Conservation (phyloP, 164 flowering plant species). For the Umbilicus rupestris region DNA sequence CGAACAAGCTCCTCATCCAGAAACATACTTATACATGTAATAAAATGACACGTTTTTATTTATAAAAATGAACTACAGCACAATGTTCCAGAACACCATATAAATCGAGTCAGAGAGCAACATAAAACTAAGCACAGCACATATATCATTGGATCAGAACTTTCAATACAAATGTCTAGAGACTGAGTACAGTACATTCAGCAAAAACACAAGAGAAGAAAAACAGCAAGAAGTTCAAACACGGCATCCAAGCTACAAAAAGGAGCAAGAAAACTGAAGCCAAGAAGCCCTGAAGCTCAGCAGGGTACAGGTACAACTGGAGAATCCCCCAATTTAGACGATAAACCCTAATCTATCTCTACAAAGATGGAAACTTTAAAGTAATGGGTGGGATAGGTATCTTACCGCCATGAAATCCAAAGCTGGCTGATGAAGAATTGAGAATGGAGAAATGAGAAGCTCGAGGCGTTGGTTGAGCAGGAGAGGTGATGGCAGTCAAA, state of each 20-base stretch:
- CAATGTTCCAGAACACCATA: no score
- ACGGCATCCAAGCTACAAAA: background rate
- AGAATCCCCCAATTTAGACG: background rate
- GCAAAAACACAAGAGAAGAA: background rate
- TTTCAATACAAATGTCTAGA: background rate
- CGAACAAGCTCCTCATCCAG: no score
- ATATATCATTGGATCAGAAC: background rate
- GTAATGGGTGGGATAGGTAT: background rate
- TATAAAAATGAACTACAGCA: no score
- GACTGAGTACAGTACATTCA: background rate
- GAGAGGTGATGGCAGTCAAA: background rate
- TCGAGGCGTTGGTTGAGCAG: background rate
- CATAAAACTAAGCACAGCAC: no score
- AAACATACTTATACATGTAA: no score
- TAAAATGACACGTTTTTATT: no score
- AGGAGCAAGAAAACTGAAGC: background rate
- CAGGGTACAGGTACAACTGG: background rate
- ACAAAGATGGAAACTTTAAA: background rate
- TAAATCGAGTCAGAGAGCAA: no score
- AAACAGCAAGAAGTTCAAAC: background rate
- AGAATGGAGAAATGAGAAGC: background rate
- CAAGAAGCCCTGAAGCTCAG: background rate
- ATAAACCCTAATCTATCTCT: background rate
- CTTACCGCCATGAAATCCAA: conserved; percentile 2
- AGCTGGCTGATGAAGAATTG: background rate